phyloP scores from a whole-genome alignment of 371 early-diverging fungal genomes.

The Mucor sp. region DNA sequence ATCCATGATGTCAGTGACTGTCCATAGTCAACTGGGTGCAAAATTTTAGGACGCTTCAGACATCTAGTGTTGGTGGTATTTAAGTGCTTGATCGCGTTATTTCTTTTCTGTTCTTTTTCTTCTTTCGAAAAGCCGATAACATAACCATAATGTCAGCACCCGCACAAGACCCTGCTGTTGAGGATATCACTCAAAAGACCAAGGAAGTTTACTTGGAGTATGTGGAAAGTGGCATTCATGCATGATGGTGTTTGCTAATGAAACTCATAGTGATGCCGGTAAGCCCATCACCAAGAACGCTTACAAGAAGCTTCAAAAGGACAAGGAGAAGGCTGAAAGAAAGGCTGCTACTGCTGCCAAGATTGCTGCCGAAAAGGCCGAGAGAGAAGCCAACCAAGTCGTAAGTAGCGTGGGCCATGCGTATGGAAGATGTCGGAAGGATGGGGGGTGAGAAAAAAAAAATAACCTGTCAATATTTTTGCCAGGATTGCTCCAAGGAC shows the following conservation, averaged over 20 bases:
- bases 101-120: conserved; percentile 1
- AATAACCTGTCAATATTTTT: neutral
- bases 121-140: neutral
- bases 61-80: no score
- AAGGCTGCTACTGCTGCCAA: conserved; percentile 80
- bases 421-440: neutral
- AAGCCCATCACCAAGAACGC: conserved; percentile 92
- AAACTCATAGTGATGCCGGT: conserved; percentile 70
- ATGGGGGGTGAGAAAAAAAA: neutral
- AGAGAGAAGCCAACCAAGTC: conserved; percentile 70
- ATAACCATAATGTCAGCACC: conserved; percentile 33
- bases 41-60: no score
- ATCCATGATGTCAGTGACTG: no score
- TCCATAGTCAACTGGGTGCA: no score
- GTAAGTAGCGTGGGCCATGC: conserved; percentile 40
- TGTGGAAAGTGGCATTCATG: neutral
- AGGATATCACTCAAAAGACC: conserved; percentile 54
- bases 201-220: conserved; percentile 64
- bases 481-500: conserved; percentile 31
- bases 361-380: conserved; percentile 86
- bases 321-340: conserved; percentile 84
- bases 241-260: neutral
- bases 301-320: conserved; percentile 92
- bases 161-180: conserved; percentile 40
- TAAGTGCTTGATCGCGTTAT: neutral